These are phyloP conservation scores for Suillus ampliporus DNA, from an alignment of 768 basidiomycete species.

Conservation along the genomic window DNA sequence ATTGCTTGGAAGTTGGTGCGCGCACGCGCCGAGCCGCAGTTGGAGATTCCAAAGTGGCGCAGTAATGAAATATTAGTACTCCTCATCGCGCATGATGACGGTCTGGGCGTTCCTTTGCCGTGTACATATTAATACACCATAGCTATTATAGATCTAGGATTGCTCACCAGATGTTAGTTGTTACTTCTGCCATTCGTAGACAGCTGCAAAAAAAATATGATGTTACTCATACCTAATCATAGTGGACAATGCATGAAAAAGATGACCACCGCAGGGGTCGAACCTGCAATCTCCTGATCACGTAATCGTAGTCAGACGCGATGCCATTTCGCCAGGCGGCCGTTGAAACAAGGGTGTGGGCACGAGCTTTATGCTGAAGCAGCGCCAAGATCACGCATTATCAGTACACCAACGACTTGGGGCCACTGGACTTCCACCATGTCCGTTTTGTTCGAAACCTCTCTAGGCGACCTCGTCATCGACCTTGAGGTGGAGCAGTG, in stretches of 20 bases:
- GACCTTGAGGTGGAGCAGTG: slow-evolving; percentile 92
- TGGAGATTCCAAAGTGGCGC: neutral
- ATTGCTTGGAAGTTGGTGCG: neutral
- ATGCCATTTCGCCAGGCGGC: slow-evolving; percentile 88
- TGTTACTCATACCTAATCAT: no score
- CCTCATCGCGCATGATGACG: no score
- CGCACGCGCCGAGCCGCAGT: neutral
- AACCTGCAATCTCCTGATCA: slow-evolving; percentile 93
- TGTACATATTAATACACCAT: no score
- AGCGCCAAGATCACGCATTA: neutral
- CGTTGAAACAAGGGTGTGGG: slow-evolving; percentile 18
- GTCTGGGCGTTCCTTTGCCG: no score
- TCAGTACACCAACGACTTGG: neutral
- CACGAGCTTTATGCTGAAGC: neutral
- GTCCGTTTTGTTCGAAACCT: slow-evolving; percentile 98
- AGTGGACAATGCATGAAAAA: neutral
- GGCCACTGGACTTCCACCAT: slow-evolving; percentile 47
- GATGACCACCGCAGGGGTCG: slow-evolving; percentile 85
- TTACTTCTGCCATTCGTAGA: no score
- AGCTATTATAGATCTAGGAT: no score
- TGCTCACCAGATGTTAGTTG: no score
- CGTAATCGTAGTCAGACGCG: slow-evolving; percentile 78
- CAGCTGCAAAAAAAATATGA: no score
- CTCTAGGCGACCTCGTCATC: slow-evolving; percentile 94
- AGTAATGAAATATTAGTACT: no score